Percentiles rank a stretch among this genome's conserved stretches.
Conservation (phyloP, 2,329 filamentous ascomycete genomes). For the Neonectria faginata region DNA sequence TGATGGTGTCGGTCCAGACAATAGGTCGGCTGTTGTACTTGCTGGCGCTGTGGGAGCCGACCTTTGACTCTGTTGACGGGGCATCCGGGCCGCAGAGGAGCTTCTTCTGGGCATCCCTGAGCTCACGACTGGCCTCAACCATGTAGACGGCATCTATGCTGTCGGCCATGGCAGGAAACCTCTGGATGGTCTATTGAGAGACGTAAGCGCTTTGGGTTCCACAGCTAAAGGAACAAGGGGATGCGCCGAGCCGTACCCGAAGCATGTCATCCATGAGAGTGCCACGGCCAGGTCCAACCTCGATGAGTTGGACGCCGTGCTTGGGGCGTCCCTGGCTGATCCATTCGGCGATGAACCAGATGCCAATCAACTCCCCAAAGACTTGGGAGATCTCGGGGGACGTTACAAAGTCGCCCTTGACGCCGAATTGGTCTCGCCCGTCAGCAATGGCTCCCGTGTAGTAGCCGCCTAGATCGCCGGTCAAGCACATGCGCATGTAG, state of each 20-base stretch:
- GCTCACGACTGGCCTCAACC: slow-evolving; percentile 88
- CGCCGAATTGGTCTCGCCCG: slow-evolving; percentile 88
- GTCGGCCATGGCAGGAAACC: slow-evolving; percentile 81
- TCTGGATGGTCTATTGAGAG: slow-evolving; percentile 76
- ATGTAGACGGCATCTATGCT: slow-evolving; percentile 91
- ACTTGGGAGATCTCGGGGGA: slow-evolving; percentile 98
- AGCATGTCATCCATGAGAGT: slow-evolving; percentile 98
- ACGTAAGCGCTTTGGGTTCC: slow-evolving; percentile 4
- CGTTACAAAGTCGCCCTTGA: slow-evolving; percentile 94
- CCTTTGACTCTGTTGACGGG: slow-evolving; percentile 75
- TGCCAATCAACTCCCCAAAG: slow-evolving; percentile 92
- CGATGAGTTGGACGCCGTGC: slow-evolving; percentile 86
- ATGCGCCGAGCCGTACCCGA: slow-evolving; percentile 69
- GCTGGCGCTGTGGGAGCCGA: slow-evolving; percentile 79
- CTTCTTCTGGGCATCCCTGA: slow-evolving; percentile 82
- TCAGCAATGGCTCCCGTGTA: slow-evolving; percentile 81
- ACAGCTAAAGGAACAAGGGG: background rate
- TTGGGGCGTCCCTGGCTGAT: slow-evolving; percentile 84
- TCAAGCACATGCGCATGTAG: slow-evolving; percentile 99
- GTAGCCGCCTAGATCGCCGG: slow-evolving; percentile 89
- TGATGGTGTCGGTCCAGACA: slow-evolving; percentile 90
- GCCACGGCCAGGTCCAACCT: slow-evolving; percentile 92
- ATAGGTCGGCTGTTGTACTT: slow-evolving; percentile 82
- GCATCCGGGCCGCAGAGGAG: slow-evolving; percentile 81
- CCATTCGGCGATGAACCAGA: slow-evolving; percentile 98